A percentile compares a stretch with the other conserved stretches of the same genome.
Evolutionary conservation across 2,329 filamentous ascomycete genomes (phyloP).

Genomic region (Sclerotinia sclerotiorum): DNA sequence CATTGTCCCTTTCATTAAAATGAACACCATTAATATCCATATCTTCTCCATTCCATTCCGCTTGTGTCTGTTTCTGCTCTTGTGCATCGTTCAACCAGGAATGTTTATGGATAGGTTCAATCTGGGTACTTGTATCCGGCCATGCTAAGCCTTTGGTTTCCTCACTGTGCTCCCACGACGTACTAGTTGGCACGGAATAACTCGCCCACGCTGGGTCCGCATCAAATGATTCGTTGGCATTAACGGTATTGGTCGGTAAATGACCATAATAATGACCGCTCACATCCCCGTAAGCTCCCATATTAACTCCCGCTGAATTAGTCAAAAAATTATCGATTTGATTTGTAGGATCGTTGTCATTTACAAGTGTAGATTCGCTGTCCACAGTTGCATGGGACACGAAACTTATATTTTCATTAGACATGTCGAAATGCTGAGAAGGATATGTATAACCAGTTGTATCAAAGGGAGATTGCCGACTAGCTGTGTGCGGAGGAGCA

Average conservation of each 20-base stretch:
- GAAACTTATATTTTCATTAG: constrained; percentile 42
- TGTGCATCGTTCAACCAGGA: neutral
- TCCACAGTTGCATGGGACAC: constrained; percentile 41
- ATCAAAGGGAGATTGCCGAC: constrained; percentile 44
- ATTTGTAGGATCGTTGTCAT: constrained; percentile 3
- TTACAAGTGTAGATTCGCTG: constrained; percentile 25
- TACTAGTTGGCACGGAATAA: neutral
- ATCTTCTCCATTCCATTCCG: constrained; percentile 6
- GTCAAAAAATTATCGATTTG: constrained; percentile 2
- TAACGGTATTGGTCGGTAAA: neutral
- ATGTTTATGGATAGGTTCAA: constrained; percentile 3
- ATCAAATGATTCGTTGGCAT: constrained; percentile 7
- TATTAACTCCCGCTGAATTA: neutral
- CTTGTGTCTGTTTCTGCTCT: neutral
- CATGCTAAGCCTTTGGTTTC: constrained; percentile 10
- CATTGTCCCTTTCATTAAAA: neutral
- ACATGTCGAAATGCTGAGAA: constrained; percentile 28
- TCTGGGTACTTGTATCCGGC: constrained; percentile 13
- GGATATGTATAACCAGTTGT: constrained; percentile 27
- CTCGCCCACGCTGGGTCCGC: constrained; percentile 11
- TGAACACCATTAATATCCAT: neutral
- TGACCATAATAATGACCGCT: constrained; percentile 3
- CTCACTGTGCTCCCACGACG: constrained; percentile 3
- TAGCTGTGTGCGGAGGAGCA: constrained; percentile 57
- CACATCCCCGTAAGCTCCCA: constrained; percentile 8